phyloP scores from a whole-genome alignment of 495 filamentous ascomycete species.

The Podospora tetraspora region DNA sequence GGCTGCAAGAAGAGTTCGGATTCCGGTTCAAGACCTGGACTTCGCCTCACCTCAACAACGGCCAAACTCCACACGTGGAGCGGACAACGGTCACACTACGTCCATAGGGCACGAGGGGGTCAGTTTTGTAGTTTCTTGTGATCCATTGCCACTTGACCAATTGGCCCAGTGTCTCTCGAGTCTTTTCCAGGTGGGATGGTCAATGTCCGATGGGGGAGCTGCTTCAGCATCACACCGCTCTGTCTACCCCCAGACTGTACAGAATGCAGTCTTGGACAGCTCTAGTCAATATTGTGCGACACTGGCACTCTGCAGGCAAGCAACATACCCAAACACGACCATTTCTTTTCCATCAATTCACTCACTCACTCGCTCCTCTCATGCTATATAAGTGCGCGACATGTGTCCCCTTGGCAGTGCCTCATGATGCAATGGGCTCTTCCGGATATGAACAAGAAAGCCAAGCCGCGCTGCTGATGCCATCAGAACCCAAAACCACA shows the following conservation, averaged over 20 bases:
- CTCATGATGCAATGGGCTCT: slow-evolving; percentile 1
- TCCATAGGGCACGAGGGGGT: background rate
- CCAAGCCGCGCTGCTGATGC: slow-evolving; percentile 6
- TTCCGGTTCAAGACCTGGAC: background rate
- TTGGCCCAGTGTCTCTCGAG: background rate
- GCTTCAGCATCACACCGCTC: background rate
- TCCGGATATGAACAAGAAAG: background rate
- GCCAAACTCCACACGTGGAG: background rate
- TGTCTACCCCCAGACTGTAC: background rate
- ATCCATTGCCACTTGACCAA: background rate
- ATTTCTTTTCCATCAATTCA: background rate
- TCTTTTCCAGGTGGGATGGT: background rate
- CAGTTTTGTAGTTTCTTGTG: background rate
- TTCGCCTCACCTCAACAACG: background rate
- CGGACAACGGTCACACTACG: background rate
- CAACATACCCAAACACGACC: background rate
- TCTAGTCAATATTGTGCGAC: background rate
- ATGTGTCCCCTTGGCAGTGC: background rate
- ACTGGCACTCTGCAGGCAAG: background rate
- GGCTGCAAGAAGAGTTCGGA: background rate
- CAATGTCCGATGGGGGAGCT: slow-evolving; percentile 1
- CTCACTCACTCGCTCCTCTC: background rate
- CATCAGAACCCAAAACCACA: slow-evolving; percentile 13
- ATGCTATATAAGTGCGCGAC: background rate
- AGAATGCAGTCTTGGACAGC: background rate